Percentiles rank a stretch among this genome's conserved stretches.
Conservation (phyloP, 352 stramenopile species). For the Phytophthora macrochlamydospora region DNA sequence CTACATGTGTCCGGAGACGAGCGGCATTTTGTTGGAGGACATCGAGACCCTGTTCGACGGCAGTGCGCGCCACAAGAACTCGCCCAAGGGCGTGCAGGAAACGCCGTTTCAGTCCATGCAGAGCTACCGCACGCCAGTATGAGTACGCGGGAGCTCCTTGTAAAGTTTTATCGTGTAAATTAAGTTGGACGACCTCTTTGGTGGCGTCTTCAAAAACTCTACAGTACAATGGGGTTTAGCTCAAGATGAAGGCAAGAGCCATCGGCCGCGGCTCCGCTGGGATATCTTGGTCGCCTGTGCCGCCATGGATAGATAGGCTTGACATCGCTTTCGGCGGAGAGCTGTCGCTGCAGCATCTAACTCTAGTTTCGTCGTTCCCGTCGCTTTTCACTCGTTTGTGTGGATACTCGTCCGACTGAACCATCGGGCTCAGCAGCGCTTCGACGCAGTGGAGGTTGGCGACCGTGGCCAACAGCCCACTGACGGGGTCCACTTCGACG, state of each 20-base stretch:
- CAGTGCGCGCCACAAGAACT: slow-evolving; percentile 37
- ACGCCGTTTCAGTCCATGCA: slow-evolving; percentile 35
- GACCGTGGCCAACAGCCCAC: slow-evolving; percentile 19
- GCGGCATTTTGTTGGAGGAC: slow-evolving; percentile 55
- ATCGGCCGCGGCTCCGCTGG: slow-evolving; percentile 23
- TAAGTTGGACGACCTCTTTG: slow-evolving; percentile 6
- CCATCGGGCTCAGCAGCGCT: slow-evolving; percentile 23
- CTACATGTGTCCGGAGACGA: slow-evolving; percentile 59
- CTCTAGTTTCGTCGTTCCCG: slow-evolving; percentile 6
- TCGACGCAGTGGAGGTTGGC: slow-evolving; percentile 26
- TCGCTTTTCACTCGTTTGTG: slow-evolving; percentile 8
- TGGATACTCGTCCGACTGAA: slow-evolving; percentile 2
- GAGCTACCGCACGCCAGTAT: slow-evolving; percentile 23
- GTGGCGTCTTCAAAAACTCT: background rate
- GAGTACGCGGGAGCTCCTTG: slow-evolving; percentile 15
- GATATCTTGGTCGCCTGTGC: slow-evolving; percentile 4
- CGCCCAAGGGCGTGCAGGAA: slow-evolving; percentile 35
- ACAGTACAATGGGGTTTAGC: slow-evolving; percentile 9
- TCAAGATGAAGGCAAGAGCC: slow-evolving; percentile 39
- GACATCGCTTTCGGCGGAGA: slow-evolving; percentile 5
- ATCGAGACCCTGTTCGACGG: slow-evolving; percentile 59
- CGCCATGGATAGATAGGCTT: slow-evolving; percentile 6
- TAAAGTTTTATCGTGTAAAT: slow-evolving; percentile 34
- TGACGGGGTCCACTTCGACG: slow-evolving; percentile 31
- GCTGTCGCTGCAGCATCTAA: slow-evolving; percentile 10